Percentiles rank a stretch among this genome's conserved stretches.
These are phyloP conservation scores for Clathrospora elynae DNA, from an alignment of 2,329 filamentous ascomycete species.

Conservation along the genomic window DNA sequence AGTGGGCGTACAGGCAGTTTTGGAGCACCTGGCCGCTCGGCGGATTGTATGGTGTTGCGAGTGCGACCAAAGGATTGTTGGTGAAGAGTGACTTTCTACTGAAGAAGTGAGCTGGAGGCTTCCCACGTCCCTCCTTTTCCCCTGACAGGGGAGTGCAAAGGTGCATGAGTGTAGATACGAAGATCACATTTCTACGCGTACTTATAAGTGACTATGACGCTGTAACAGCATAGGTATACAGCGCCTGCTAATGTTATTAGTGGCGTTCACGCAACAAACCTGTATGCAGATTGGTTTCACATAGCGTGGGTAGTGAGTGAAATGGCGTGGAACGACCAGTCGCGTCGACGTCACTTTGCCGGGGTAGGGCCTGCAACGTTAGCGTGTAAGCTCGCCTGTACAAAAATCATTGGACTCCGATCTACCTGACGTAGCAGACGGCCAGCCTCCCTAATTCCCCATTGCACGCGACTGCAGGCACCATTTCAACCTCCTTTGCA, in stretches of 20 bases:
- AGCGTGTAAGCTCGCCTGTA: constrained; percentile 6
- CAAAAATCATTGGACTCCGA: constrained; percentile 17
- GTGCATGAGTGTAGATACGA: too few relatives aligned
- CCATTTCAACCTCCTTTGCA: constrained; percentile 4
- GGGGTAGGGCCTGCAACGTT: not conserved
- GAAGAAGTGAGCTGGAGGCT: constrained; percentile 28
- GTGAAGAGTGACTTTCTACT: constrained; percentile 42
- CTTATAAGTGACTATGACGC: too few relatives aligned
- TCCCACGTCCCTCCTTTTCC: not conserved
- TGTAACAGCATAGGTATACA: too few relatives aligned
- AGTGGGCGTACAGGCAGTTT: constrained; percentile 33
- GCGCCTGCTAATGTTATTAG: too few relatives aligned
- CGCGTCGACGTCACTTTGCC: constrained; percentile 38
- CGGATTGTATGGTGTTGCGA: constrained; percentile 49
- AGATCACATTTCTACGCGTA: too few relatives aligned
- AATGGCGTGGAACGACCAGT: constrained; percentile 26
- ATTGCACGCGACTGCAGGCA: constrained; percentile 11
- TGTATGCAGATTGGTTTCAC: constrained; percentile 5
- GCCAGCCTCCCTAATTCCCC: constrained; percentile 20
- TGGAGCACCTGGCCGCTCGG: constrained; percentile 48
- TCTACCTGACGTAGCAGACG: constrained; percentile 18
- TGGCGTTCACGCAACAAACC: constrained; percentile 2
- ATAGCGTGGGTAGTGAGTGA: constrained; percentile 3
- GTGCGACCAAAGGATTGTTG: constrained; percentile 42
- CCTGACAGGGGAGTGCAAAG: constrained; percentile 16